Evolutionary conservation across 495 filamentous ascomycete genomes (phyloP), one percentile per base, ranked within the genome.

Genomic region (Neohortaea acidophila): DNA sequence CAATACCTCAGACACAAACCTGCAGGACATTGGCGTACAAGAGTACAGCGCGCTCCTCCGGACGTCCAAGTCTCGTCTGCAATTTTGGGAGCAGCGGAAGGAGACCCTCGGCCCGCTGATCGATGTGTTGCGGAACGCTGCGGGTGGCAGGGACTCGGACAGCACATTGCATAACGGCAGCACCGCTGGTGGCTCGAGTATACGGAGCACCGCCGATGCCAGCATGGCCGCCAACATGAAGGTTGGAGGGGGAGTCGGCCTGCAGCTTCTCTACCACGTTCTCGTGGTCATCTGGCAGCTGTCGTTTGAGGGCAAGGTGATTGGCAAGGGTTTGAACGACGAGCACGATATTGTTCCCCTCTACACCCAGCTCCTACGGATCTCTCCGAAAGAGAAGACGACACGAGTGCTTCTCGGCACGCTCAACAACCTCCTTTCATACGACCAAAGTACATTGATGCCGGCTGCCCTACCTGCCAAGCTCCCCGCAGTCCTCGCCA

Each of bases 311-410:
- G 81, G 77, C 17, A 66, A 65, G 21, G 62, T 80, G 5, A 69
- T 99, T 44, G 87, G 91, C 17, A 81, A 89, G 40, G 87, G 79
- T 21, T 60, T 94, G 26, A 77, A 93, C 59, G 71, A 82, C 33
- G 84, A 91, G 61, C 81, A 92, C 61, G 85, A 96, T 51, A 76
- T 96, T 48, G 70, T 94, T 42, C 73, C 84, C 33, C 74, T 94
- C 40, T 94, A 91, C 58, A 84, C 79, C 15, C 80, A 86, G 24
- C 75, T 99, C 25, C 70, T 96, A 30, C 77, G 84, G 21, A 64
- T 93, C 11, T 93, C 89, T 3, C 85, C 87, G 22, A 99, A 99
- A 58, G 89, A 96, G 59, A 99, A 99, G 64, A 94, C 85, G 0
- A 94, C 89, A 0, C 76, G 91, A 3, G 73, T 99, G 21, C 73